A percentile compares a stretch with the other conserved stretches of the same genome.
These are phyloP conservation scores for Starmerella davenportii DNA, from an alignment of 805 yeast species.

Conservation along the genomic window DNA sequence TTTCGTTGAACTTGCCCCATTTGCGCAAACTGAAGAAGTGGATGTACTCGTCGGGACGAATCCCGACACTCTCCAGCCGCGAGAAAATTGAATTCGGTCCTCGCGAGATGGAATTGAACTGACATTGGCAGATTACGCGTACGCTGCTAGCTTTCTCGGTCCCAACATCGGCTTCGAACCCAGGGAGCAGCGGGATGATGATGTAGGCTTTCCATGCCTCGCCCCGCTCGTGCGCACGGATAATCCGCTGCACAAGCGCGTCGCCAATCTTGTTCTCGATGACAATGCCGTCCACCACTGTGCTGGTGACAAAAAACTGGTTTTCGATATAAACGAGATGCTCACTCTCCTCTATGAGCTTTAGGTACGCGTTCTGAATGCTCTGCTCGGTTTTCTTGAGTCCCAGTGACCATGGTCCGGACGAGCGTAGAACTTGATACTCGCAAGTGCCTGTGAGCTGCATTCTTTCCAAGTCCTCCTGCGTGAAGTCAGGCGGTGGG, in stretches of 20 bases:
- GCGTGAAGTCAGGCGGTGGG: constrained; percentile 79
- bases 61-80: constrained; percentile 56
- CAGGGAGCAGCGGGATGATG: constrained; percentile 92
- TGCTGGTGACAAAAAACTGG: constrained; percentile 86
- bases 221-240: constrained; percentile 63
- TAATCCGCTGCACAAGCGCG: constrained; percentile 91
- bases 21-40: constrained; percentile 82
- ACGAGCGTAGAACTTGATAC: constrained; percentile 71
- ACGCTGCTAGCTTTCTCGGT: constrained; percentile 88
- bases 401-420: constrained; percentile 89
- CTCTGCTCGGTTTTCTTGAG: constrained; percentile 69
- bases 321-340: constrained; percentile 90
- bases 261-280: constrained; percentile 84
- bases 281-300: constrained; percentile 55
- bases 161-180: constrained; percentile 85
- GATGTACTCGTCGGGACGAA: constrained; percentile 75
- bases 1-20: constrained; percentile 79
- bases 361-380: constrained; percentile 82
- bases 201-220: constrained; percentile 79
- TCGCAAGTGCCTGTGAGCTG: constrained; percentile 73
- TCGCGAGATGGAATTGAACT: constrained; percentile 78
- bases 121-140: constrained; percentile 90
- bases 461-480: constrained; percentile 44
- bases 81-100: constrained; percentile 81
- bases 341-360: constrained; percentile 75